phyloP scores from a whole-genome alignment of 441 rosid species.

The Pelargonium exstipulatum region DNA sequence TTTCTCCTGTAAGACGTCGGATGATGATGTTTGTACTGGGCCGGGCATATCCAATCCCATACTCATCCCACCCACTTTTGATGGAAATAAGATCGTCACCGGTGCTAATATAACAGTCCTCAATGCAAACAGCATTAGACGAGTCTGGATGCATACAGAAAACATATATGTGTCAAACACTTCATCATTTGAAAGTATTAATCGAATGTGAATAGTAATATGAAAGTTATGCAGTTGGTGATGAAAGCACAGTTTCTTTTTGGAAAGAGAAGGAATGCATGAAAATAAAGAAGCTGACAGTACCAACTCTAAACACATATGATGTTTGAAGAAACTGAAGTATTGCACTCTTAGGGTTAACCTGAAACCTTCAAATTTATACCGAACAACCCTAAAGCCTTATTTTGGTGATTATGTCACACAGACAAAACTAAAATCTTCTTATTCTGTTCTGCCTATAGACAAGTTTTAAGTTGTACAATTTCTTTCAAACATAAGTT shows the following conservation, averaged over 20 bases:
- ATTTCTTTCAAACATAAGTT: background rate
- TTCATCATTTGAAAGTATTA: background rate
- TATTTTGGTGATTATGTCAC: background rate
- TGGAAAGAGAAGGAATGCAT: background rate
- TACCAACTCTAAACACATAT: no score
- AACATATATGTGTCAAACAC: constrained; percentile 5
- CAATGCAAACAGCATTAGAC: constrained; percentile 77
- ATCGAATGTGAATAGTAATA: background rate
- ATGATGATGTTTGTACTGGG: constrained; percentile 75
- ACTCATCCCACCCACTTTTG: constrained; percentile 98
- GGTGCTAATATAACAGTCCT: constrained; percentile 79
- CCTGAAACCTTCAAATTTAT: no score
- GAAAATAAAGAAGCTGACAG: no score
- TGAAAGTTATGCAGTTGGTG: background rate
- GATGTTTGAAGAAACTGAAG: no score
- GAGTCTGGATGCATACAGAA: constrained; percentile 50
- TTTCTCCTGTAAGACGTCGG: constrained; percentile 58
- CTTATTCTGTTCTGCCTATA: no score
- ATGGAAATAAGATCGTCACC: constrained; percentile 85
- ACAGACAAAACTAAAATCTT: background rate
- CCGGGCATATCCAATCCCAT: constrained; percentile 63
- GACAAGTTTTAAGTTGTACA: background rate
- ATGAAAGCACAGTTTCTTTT: background rate
- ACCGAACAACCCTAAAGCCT: background rate
- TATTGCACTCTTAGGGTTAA: no score